Evolutionary conservation across 352 stramenopile genomes (phyloP).

Genomic region (Lagenidium sp.): DNA sequence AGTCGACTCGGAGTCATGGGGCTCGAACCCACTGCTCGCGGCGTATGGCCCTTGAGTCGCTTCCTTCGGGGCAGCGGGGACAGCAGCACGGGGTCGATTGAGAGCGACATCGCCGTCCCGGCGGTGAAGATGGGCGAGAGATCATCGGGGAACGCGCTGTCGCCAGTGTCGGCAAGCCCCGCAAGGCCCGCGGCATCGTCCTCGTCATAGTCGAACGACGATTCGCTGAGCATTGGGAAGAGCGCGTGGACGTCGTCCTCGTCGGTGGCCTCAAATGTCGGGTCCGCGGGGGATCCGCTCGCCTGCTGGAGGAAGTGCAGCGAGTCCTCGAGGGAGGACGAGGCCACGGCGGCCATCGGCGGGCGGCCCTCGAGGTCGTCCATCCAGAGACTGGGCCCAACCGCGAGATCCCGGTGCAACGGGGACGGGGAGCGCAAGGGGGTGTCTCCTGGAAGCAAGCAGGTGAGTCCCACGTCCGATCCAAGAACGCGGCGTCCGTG

Average conservation of each 20-base stretch:
- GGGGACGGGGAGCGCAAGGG: too few relatives aligned
- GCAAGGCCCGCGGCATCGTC: constrained; percentile 4
- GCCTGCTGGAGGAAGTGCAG: constrained; percentile 19
- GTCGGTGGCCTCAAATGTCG: constrained; percentile 16
- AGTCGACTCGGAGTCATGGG: too few relatives aligned
- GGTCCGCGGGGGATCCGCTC: constrained; percentile 18
- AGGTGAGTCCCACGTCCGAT: too few relatives aligned
- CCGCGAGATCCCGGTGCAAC: constrained; percentile 5
- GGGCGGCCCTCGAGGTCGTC: constrained; percentile 7
- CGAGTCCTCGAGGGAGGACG: constrained; percentile 41
- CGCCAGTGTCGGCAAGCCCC: constrained; percentile 2
- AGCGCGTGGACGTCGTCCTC: constrained; percentile 14
- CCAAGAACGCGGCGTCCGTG: too few relatives aligned
- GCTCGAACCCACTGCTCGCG: too few relatives aligned
- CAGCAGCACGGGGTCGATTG: background rate
- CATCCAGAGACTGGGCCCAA: constrained; percentile 13
- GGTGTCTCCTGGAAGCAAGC: too few relatives aligned
- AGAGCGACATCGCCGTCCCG: constrained; percentile 2
- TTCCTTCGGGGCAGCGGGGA: too few relatives aligned
- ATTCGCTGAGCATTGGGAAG: constrained; percentile 21
- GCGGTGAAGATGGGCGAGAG: constrained; percentile 48
- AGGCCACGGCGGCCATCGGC: background rate
- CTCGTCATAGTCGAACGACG: constrained; percentile 26
- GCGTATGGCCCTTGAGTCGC: too few relatives aligned
- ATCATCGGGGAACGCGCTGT: constrained; percentile 24